A percentile compares a stretch with the other conserved stretches of the same genome.
Conservation (phyloP, 306 rosid genomes). For the Vachellia pachyceras region DNA sequence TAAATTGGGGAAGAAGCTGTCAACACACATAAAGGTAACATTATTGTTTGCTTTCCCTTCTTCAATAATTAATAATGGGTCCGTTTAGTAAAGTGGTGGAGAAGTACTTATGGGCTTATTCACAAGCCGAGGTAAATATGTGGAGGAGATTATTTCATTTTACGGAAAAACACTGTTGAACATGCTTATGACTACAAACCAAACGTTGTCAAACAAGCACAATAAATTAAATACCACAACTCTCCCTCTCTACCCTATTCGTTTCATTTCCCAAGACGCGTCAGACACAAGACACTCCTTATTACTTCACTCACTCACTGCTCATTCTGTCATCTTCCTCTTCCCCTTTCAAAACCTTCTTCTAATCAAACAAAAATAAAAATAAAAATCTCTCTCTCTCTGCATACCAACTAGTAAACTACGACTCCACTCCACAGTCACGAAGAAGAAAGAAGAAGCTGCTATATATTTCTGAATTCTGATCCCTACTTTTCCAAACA, state of each 20-base stretch:
- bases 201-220: too few species aligned
- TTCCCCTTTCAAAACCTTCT: slow-evolving; percentile 42
- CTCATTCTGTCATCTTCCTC: slow-evolving; percentile 8
- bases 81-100: too few species aligned
- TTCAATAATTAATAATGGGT: not conserved
- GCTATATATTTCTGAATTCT: slow-evolving; percentile 37
- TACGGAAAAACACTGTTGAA: too few species aligned
- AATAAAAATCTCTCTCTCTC: not conserved
- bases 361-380: too few species aligned
- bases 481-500: slow-evolving; percentile 42
- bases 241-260: slow-evolving; percentile 14
- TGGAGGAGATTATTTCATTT: too few species aligned
- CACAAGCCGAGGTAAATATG: too few species aligned
- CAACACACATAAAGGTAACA: slow-evolving; percentile 32
- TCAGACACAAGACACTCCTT: slow-evolving; percentile 61
- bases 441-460: slow-evolving; percentile 35
- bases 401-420: slow-evolving; percentile 25
- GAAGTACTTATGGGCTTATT: too few species aligned
- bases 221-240: too few species aligned
- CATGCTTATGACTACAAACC: too few species aligned
- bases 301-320: slow-evolving; percentile 50
- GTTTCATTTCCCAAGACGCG: slow-evolving; percentile 74
- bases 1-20: slow-evolving; percentile 40
- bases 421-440: slow-evolving; percentile 29
- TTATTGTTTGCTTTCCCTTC: slow-evolving; percentile 41